Evolutionary conservation across 148 eudicot genomes (phyloP), one percentile per base, ranked within the genome.

Genomic region (Amaranthus hypochondriacus): DNA sequence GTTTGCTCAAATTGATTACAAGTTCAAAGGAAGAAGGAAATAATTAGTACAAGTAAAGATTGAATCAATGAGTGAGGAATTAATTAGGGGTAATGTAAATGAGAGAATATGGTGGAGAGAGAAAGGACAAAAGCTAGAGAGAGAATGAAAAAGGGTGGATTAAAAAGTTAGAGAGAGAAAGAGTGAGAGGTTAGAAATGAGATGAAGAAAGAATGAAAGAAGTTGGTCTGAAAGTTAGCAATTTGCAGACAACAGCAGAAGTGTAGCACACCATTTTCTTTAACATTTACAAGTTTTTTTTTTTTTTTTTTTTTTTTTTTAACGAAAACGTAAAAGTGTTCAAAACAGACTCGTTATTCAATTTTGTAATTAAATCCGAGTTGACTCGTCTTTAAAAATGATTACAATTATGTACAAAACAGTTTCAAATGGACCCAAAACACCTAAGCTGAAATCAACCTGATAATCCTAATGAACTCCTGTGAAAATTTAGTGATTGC

Each of bases 21-120:
- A 49, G 66, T 48, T 48, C 9, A 72, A 75, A 68, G 57, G 66
- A 67, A 67, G 63, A 67, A 48, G 48, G 57, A 61, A 42, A 72
- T 21, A 72, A 50, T 42, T 13, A 28, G 44, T 56, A 49, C 13
- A 49, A 53, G 57, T 53, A 54, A 7, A 15, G 2, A 18, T 4
- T n/a, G 39, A 9, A 43, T 4, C 4, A 9, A 5, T 11, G 51
- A 13, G 5, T 21, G 28, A 55, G 13, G 21, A n/a, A 54, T 28
- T 5, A 8, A 4, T 11, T 56, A 56, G 60, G 15, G 60, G 15
- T 56, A 13, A 3, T 18, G 15, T 13, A 48, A 48, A 4, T 21
- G 39, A 48, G 18, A 67, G 55, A 67, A 21, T 12, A 48, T 4
- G n/a, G 21, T 14, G 18, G 18, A 65, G n/a, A 72, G 2, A 44